A percentile compares a stretch with the other conserved stretches of the same genome.
phyloP scores from a whole-genome alignment of 1,139 yeast species.

The Nadsonia starkeyi-henricii region DNA sequence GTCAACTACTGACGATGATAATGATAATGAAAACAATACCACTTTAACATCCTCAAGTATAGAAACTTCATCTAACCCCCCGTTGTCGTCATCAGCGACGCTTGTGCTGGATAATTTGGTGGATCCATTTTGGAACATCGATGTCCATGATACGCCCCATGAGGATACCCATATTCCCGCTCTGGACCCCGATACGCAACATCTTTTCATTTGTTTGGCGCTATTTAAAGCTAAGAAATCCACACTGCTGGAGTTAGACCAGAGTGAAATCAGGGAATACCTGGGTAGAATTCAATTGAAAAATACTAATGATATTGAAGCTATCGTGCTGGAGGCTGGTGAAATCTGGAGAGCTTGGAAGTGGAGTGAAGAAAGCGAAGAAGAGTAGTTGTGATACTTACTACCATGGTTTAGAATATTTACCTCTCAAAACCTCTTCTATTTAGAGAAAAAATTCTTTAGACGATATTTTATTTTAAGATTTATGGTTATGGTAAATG shows the following conservation, averaged over 20 bases:
- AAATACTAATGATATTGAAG: slow-evolving; percentile 42
- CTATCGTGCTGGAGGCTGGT: slow-evolving; percentile 64
- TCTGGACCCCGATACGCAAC: slow-evolving; percentile 67
- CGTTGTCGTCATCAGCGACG: slow-evolving; percentile 7
- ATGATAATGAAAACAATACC: slow-evolving; percentile 4
- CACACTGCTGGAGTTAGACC: slow-evolving; percentile 72
- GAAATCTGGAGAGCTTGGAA: slow-evolving; percentile 83
- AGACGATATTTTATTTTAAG: too few species aligned
- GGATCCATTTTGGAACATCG: slow-evolving; percentile 23
- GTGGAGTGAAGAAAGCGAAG: slow-evolving; percentile 29
- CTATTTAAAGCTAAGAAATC: slow-evolving; percentile 68
- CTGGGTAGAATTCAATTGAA: slow-evolving; percentile 37
- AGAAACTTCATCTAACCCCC: slow-evolving; percentile 3
- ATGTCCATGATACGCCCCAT: slow-evolving; percentile 2
- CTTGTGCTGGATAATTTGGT: slow-evolving; percentile 13
- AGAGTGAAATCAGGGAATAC: slow-evolving; percentile 73
- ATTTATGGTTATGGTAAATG: too few species aligned
- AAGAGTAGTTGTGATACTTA: slow-evolving; percentile 6
- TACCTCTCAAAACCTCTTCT: too few species aligned
- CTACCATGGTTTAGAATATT: too few species aligned
- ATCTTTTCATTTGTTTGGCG: slow-evolving; percentile 65
- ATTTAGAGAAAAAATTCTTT: too few species aligned
- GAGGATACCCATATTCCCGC: slow-evolving; percentile 25
- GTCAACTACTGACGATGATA: slow-evolving; percentile 20
- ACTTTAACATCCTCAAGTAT: slow-evolving; percentile 10